These are phyloP conservation scores for Cicer pinnatifidum DNA, from an alignment of 306 rosid species.

Conservation along the genomic window DNA sequence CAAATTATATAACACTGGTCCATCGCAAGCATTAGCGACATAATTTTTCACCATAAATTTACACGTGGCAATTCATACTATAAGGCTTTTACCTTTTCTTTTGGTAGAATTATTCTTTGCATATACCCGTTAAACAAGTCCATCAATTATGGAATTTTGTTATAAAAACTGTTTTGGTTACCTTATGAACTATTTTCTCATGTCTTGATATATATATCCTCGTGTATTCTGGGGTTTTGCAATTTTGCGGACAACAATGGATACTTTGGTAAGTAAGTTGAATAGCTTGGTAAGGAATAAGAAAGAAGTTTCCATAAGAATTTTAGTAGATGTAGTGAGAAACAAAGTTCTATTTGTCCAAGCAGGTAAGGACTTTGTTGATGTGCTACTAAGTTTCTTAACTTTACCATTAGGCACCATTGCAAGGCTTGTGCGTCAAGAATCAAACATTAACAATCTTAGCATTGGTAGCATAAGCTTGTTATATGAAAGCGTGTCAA, in stretches of 20 bases:
- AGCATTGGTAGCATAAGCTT: slow-evolving; percentile 15
- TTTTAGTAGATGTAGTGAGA: not conserved
- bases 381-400: slow-evolving; percentile 38
- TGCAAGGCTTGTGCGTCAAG: slow-evolving; percentile 14
- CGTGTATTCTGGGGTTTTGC: too few relatives aligned
- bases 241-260: too few relatives aligned
- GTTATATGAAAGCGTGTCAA: slow-evolving; percentile 33
- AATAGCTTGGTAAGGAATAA: not conserved
- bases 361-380: slow-evolving; percentile 44
- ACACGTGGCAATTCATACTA: not conserved
- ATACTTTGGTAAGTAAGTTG: not conserved
- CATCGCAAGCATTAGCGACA: too few relatives aligned
- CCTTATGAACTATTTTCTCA: too few relatives aligned
- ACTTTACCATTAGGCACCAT: slow-evolving; percentile 39
- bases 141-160: not conserved
- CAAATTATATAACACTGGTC: too few relatives aligned
- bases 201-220: too few relatives aligned
- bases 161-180: not conserved
- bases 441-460: not conserved
- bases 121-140: not conserved
- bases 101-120: not conserved
- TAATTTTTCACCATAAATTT: too few relatives aligned
- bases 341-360: slow-evolving; percentile 38
- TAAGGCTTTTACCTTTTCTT: not conserved
- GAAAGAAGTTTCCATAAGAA: not conserved